Percentiles rank a stretch among this genome's conserved stretches.
These are phyloP conservation scores for Komagataella ulmi DNA, from an alignment of 805 yeast species.

Conservation along the genomic window DNA sequence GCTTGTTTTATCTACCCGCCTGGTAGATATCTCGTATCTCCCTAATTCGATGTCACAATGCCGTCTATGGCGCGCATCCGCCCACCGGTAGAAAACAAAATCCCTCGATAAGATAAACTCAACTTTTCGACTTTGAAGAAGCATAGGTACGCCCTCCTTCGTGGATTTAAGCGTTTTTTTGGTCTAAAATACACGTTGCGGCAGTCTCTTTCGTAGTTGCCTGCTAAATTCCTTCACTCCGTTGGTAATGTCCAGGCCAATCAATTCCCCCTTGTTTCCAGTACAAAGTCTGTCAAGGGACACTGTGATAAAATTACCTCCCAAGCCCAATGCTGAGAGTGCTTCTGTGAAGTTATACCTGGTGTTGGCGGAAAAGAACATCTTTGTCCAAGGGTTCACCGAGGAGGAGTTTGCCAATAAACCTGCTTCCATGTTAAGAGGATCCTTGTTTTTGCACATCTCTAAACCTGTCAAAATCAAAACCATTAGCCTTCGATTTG, in stretches of 20 bases:
- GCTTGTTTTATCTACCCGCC: no score
- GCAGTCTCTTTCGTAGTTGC: neutral
- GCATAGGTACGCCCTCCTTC: neutral
- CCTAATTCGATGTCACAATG: no score
- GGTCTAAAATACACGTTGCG: neutral
- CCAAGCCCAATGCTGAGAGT: slow-evolving; percentile 44
- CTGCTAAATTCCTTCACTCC: neutral
- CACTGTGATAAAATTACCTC: slow-evolving; percentile 34
- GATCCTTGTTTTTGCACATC: slow-evolving; percentile 59
- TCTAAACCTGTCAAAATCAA: slow-evolving; percentile 63
- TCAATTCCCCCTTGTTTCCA: slow-evolving; percentile 35
- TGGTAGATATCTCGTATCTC: no score
- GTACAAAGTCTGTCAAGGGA: slow-evolving; percentile 20
- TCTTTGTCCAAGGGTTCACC: slow-evolving; percentile 76
- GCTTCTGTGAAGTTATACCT: slow-evolving; percentile 59
- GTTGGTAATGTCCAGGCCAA: slow-evolving; percentile 6
- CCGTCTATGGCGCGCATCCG: neutral
- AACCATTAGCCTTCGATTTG: slow-evolving; percentile 43
- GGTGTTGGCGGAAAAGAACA: slow-evolving; percentile 64
- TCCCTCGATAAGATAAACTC: neutral
- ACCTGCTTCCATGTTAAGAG: slow-evolving; percentile 74
- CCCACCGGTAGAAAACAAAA: neutral
- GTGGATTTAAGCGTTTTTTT: neutral
- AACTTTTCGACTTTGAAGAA: neutral
- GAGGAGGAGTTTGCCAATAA: slow-evolving; percentile 45